A percentile compares a stretch with the other conserved stretches of the same genome.
Evolutionary conservation across 2,329 filamentous ascomycete genomes (phyloP).

Genomic region (Hypoxylon sp.): DNA sequence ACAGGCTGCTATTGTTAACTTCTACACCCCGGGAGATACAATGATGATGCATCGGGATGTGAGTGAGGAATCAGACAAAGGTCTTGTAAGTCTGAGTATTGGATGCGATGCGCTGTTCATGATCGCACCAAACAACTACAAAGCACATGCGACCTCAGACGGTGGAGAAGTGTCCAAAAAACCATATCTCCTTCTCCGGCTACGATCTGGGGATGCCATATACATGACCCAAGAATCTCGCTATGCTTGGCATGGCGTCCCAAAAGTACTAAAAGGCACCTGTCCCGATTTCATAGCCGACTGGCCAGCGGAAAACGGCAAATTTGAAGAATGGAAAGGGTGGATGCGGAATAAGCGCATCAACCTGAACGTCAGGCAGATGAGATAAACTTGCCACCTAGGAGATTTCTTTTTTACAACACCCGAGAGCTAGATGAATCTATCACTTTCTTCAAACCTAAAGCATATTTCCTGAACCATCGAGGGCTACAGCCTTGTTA

Average conservation of each 20-base stretch:
- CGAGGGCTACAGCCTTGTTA: background rate
- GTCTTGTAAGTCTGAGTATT: slow-evolving; percentile 87
- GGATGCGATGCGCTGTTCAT: slow-evolving; percentile 94
- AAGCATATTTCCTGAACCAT: background rate
- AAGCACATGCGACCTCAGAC: slow-evolving; percentile 43
- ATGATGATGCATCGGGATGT: slow-evolving; percentile 95
- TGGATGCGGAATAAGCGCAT: slow-evolving; percentile 93
- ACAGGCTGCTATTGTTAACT: slow-evolving; percentile 93
- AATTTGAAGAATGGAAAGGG: slow-evolving; percentile 79
- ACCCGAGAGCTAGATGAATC: background rate
- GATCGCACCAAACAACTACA: slow-evolving; percentile 73
- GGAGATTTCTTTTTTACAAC: background rate
- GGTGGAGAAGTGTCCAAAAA: slow-evolving; percentile 55
- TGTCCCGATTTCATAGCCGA: slow-evolving; percentile 81
- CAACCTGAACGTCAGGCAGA: slow-evolving; percentile 93
- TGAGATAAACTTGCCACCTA: slow-evolving; percentile 65
- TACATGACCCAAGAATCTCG: slow-evolving; percentile 88
- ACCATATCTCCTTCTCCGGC: slow-evolving; percentile 71
- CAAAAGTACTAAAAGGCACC: slow-evolving; percentile 83
- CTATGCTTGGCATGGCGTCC: slow-evolving; percentile 96
- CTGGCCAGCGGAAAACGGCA: slow-evolving; percentile 77
- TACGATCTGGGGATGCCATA: slow-evolving; percentile 89
- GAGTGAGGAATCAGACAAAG: slow-evolving; percentile 83
- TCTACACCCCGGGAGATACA: slow-evolving; percentile 91
- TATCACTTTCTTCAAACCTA: background rate